phyloP scores from a whole-genome alignment of 352 stramenopile genomes.

The Peronospora tabacina region DNA sequence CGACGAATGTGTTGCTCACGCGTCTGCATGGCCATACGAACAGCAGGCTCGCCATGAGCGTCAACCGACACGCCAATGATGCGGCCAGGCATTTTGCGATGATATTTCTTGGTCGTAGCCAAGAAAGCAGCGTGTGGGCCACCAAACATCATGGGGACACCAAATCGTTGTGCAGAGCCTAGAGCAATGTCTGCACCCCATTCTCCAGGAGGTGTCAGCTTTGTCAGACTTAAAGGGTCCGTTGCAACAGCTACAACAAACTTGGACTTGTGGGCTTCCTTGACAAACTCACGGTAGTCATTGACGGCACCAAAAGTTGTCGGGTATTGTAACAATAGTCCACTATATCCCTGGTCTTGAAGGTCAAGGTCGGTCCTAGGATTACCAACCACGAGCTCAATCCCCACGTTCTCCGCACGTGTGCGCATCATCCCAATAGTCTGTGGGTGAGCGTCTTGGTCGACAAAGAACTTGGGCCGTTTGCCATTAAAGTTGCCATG shows the following conservation, averaged over 20 bases:
- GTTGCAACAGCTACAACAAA: constrained; percentile 94
- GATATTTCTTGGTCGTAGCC: constrained; percentile 92
- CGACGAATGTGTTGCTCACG: constrained; percentile 98
- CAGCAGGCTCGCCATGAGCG: constrained; percentile 88
- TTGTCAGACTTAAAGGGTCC: constrained; percentile 93
- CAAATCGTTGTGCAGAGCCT: constrained; percentile 97
- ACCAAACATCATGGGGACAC: constrained; percentile 98
- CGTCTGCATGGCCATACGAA: constrained; percentile 99
- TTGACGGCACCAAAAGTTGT: constrained; percentile 94
- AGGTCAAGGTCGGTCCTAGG: constrained; percentile 59
- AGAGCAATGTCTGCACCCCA: constrained; percentile 97
- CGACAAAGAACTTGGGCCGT: constrained; percentile 94
- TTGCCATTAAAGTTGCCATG: constrained; percentile 91
- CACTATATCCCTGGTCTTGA: constrained; percentile 89
- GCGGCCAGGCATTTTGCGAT: constrained; percentile 95
- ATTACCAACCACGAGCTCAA: constrained; percentile 92
- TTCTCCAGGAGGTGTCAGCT: constrained; percentile 90
- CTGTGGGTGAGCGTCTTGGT: constrained; percentile 87
- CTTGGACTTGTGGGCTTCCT: constrained; percentile 73
- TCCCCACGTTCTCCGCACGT: constrained; percentile 83
- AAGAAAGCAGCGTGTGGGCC: constrained; percentile 98
- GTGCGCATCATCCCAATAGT: constrained; percentile 92
- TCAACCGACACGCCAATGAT: constrained; percentile 99
- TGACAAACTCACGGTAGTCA: constrained; percentile 90
- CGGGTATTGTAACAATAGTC: constrained; percentile 97